These are phyloP conservation scores for Mucor circinelloides DNA, from an alignment of 371 early-diverging fungal species.

Conservation along the genomic window DNA sequence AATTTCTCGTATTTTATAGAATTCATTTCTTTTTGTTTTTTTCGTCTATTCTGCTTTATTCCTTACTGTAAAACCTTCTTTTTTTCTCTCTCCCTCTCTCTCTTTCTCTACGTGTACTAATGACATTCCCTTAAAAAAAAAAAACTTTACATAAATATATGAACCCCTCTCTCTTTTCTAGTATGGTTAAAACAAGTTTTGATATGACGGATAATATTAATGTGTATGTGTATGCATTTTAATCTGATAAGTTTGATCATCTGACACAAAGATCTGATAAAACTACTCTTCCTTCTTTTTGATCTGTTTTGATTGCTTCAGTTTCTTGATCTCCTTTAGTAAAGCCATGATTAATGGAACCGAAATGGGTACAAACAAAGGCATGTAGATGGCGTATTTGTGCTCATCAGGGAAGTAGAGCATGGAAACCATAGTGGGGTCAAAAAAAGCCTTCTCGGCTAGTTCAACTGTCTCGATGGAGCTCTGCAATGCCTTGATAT, in stretches of 20 bases:
- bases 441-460: constrained; percentile 93
- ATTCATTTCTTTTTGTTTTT: constrained; percentile 3
- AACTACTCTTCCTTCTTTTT: constrained; percentile 3
- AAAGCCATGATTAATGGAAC: constrained; percentile 72
- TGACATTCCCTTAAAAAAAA: not conserved
- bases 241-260: not conserved
- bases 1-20: not conserved
- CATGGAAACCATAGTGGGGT: constrained; percentile 95
- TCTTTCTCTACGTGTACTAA: not conserved
- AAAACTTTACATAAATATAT: not conserved
- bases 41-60: constrained; percentile 4
- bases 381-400: constrained; percentile 95
- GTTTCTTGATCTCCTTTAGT: constrained; percentile 51
- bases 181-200: not conserved
- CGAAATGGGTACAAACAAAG: constrained; percentile 91
- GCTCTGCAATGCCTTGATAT: constrained; percentile 47
- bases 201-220: not conserved
- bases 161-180: not conserved
- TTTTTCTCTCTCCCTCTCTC: not conserved
- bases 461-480: constrained; percentile 67
- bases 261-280: not conserved
- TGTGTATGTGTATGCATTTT: not conserved
- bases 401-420: constrained; percentile 98
- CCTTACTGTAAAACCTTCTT: not conserved
- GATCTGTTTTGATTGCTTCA: constrained; percentile 12